Percentiles rank a stretch among this genome's conserved stretches.
Conservation (phyloP, 331 rosid genomes). For the Acacia pycnantha region DNA sequence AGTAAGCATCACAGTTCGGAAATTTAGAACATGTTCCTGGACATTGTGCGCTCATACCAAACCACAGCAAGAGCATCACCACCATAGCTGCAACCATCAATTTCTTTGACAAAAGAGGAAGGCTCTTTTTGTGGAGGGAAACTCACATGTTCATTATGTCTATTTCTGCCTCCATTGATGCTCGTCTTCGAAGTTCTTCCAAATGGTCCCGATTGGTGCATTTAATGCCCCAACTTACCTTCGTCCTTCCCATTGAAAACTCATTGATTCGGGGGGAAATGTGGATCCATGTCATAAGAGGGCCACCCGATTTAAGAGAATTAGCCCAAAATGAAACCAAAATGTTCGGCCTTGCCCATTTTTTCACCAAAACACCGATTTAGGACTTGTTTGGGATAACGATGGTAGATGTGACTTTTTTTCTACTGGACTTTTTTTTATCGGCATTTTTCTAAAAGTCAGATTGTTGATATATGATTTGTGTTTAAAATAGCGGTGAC, state of each 20-base stretch:
- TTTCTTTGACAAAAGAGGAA: background rate
- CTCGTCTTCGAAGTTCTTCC: background rate
- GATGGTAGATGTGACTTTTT: too few relatives aligned
- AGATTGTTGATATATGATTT: too few relatives aligned
- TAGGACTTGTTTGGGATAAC: too few relatives aligned
- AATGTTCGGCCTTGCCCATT: background rate
- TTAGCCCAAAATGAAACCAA: background rate
- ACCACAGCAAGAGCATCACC: background rate
- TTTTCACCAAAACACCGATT: too few relatives aligned
- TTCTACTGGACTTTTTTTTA: too few relatives aligned
- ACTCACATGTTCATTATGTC: background rate
- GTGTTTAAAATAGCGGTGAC: too few relatives aligned
- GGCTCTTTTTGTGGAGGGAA: background rate
- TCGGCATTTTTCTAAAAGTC: too few relatives aligned
- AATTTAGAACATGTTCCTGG: background rate
- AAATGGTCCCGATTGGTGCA: background rate
- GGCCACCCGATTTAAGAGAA: too few relatives aligned
- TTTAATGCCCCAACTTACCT: background rate
- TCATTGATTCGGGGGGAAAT: too few relatives aligned
- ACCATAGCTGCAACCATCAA: background rate
- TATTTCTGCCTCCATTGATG: background rate
- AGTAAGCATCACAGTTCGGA: background rate
- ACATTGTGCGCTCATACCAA: background rate
- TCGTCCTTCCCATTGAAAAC: background rate
- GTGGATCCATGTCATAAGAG: too few relatives aligned